Evolutionary conservation across 2,329 filamentous ascomycete genomes (phyloP).

Genomic region (Apiospora rasikravindrae): DNA sequence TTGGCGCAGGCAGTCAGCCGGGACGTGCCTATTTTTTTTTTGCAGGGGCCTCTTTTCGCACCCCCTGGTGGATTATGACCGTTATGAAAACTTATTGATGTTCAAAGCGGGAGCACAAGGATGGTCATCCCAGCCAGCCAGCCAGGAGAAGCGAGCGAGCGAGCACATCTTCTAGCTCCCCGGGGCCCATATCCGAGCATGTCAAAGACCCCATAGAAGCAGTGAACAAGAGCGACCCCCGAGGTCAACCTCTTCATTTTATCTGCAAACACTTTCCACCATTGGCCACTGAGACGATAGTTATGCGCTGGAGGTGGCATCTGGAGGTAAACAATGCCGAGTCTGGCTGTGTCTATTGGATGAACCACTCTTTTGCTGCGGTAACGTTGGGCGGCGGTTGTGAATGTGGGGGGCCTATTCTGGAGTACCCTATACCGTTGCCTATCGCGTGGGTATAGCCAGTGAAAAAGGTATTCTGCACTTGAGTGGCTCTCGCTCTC

Average conservation of each 20-base stretch:
- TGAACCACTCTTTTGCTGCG: slow-evolving; percentile 20
- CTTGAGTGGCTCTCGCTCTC: slow-evolving; percentile 27
- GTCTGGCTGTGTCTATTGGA: slow-evolving; percentile 21
- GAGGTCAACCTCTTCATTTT: slow-evolving; percentile 14
- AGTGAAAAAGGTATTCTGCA: slow-evolving; percentile 22
- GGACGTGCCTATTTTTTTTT: slow-evolving; percentile 5
- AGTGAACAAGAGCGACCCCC: neutral
- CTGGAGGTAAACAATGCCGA: slow-evolving; percentile 21
- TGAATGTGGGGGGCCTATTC: slow-evolving; percentile 21
- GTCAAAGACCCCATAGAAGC: neutral
- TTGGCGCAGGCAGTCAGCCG: neutral
- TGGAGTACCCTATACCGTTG: slow-evolving; percentile 19
- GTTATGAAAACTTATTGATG: slow-evolving; percentile 16
- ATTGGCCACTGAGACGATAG: neutral
- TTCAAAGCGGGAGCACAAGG: neutral
- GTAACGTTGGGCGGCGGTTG: slow-evolving; percentile 19
- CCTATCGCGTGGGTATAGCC: neutral
- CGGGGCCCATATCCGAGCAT: neutral
- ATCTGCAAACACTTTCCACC: slow-evolving; percentile 12
- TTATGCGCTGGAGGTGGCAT: slow-evolving; percentile 21
- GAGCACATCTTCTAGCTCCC: neutral
- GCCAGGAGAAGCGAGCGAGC: slow-evolving; percentile 1
- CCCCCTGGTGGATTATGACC: neutral
- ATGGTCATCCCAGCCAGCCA: neutral
- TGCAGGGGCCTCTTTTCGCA: neutral